phyloP scores from a whole-genome alignment of 169 alveolate species.

The Babesia bigemina region DNA sequence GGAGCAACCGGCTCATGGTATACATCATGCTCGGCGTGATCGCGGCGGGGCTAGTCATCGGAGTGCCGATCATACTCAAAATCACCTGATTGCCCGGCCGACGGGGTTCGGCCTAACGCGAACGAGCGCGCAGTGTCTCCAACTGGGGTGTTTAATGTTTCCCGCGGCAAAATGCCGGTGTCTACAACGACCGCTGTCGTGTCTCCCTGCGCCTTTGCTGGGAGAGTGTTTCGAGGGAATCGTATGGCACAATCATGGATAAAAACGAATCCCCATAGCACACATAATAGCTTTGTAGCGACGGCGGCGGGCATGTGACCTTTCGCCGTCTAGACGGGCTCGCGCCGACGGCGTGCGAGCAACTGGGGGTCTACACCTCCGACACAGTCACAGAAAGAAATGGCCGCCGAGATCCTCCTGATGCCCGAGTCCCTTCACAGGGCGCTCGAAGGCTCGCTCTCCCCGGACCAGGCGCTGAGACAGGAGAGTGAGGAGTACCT shows the following conservation, averaged over 20 bases:
- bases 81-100: conserved; percentile 12
- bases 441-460: conserved; percentile 63
- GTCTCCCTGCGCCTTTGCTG: no score
- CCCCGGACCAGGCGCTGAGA: conserved; percentile 32
- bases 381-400: conserved; percentile 7
- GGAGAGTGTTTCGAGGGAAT: no score
- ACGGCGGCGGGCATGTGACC: no score
- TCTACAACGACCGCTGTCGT: no score
- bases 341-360: no score
- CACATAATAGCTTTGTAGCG: no score
- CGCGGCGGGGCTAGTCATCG: conserved; percentile 37
- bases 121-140: background rate
- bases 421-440: conserved; percentile 60
- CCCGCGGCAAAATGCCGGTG: no score
- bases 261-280: no score
- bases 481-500: conserved; percentile 56
- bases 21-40: conserved; percentile 67
- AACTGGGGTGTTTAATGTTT: no score
- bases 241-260: no score
- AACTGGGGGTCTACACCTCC: no score
- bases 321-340: no score
- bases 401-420: conserved; percentile 46
- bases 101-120: background rate
- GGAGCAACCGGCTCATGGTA: conserved; percentile 62
- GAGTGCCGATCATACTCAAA: conserved; percentile 54